Base-by-base conservation (phyloP, 768 basidiomycete genomes). In the Kwoniella sp. region DNA sequence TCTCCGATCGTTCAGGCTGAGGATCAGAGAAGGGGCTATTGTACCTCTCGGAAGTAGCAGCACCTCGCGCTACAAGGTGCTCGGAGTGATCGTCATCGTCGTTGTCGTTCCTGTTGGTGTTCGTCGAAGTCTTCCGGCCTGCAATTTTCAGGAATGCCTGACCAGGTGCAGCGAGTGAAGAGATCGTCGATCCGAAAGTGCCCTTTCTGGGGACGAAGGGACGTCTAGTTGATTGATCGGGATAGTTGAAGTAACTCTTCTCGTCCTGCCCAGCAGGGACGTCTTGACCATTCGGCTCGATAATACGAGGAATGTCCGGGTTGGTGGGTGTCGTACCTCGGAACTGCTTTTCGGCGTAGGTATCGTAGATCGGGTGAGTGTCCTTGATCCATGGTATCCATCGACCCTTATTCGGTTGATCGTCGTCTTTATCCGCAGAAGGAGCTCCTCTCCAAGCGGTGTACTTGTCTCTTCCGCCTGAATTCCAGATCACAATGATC, bases 401-500 rank as follows among this genome's bases (percentile, higher is more conserved):
- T 36, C 30, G 36, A 7, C 2, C 56, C 30, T 29, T 21, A 17
- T 1, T 40, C 10, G 29, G 21, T 9, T 13, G 44, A 17, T 30
- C n/a, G 10, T 54, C 54, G 21, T 55, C 33, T 15, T 36, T 49
- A 13, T 22, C 40, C 24, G 13, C n/a, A 9, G 58, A 9, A 15
- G 33, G 4, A 24, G 5, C 19, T n/a, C 58, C 58, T 53, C 69
- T 54, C 56, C 60, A 65, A 1, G 61, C 19, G 37, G 30, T 27
- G 46, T 64, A 76, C 22, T 62, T 48, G 27, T 72, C 72, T 25
- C 60, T 52, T 13, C 67, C 70, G 21, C 80, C 77, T 1, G 69
- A 76, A 54, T 79, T 68, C 79, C 79, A 79, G 13, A 70, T 21
- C 0, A 79, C 70, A 0, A 77, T 67, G 26, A 74, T 36, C 19